These are phyloP conservation scores for Lojkania enalia DNA, from an alignment of 2,329 filamentous ascomycete species.

Conservation along the genomic window DNA sequence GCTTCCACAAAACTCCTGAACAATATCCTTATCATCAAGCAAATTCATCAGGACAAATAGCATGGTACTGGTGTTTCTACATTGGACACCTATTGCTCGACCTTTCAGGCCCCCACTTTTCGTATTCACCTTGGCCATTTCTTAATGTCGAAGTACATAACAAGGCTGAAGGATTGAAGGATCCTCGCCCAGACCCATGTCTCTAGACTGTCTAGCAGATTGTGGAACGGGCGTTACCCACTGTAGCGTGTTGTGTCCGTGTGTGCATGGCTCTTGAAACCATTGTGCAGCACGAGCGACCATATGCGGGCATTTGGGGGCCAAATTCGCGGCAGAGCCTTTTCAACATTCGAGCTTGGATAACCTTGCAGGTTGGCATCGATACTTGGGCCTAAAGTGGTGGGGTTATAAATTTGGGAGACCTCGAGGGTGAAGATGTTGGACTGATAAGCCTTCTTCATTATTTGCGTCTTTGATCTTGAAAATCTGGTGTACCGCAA, in stretches of 20 bases:
- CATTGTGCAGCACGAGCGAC: neutral
- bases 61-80: too few species aligned
- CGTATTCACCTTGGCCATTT: neutral
- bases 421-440: too few species aligned
- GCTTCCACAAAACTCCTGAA: neutral
- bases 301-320: neutral
- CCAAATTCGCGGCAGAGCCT: neutral
- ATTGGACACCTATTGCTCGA: too few species aligned
- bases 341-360: too few species aligned
- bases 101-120: neutral
- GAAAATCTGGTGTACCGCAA: neutral
- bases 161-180: neutral
- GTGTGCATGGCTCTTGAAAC: neutral
- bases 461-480: neutral
- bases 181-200: neutral
- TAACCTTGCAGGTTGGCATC: too few species aligned
- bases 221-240: too few species aligned
- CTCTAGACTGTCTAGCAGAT: neutral
- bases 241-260: too few species aligned
- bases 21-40: neutral
- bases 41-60: too few species aligned
- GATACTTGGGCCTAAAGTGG: too few species aligned
- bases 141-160: neutral
- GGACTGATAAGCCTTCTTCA: too few species aligned
- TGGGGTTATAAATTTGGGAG: too few species aligned